Conservation (phyloP, 2,329 filamentous ascomycete genomes). For the Beauveria caledonica region DNA sequence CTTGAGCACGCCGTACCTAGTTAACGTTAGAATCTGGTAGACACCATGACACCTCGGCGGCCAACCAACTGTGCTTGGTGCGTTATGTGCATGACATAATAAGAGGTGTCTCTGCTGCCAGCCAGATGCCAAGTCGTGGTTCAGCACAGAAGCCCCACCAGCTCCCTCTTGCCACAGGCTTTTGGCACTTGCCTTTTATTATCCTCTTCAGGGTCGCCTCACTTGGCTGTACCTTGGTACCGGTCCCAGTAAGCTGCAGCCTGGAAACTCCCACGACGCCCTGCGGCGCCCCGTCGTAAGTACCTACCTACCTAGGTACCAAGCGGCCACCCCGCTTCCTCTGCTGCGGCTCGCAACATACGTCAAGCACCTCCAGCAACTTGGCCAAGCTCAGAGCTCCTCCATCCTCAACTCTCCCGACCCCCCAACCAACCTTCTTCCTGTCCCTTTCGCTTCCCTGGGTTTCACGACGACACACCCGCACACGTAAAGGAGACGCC, state of each 20-base stretch:
- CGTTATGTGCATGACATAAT: too few species aligned
- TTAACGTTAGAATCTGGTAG: not conserved
- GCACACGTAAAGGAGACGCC: not conserved
- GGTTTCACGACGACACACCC: not conserved
- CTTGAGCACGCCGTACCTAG: not conserved
- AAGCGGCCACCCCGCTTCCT: conserved; percentile 7
- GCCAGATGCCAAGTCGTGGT: too few species aligned
- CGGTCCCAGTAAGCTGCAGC: not conserved
- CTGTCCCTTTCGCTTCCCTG: not conserved
- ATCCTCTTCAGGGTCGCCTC: not conserved
- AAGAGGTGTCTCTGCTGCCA: too few species aligned
- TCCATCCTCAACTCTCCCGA: conserved; percentile 4
- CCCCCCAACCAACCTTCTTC: not conserved
- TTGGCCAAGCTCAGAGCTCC: conserved; percentile 7
- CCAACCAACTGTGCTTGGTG: not conserved
- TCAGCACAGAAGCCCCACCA: not conserved
- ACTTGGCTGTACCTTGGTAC: too few species aligned
- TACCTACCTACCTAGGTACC: too few species aligned
- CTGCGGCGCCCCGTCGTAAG: not conserved
- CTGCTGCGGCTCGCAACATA: conserved; percentile 10
- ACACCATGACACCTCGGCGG: not conserved
- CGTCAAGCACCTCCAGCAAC: conserved; percentile 5
- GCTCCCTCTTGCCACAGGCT: too few species aligned
- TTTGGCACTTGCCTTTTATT: not conserved
- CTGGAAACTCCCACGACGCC: not conserved